Evolutionary conservation across 495 filamentous ascomycete species (phyloP).

Genomic region (Xylaria scruposa): DNA sequence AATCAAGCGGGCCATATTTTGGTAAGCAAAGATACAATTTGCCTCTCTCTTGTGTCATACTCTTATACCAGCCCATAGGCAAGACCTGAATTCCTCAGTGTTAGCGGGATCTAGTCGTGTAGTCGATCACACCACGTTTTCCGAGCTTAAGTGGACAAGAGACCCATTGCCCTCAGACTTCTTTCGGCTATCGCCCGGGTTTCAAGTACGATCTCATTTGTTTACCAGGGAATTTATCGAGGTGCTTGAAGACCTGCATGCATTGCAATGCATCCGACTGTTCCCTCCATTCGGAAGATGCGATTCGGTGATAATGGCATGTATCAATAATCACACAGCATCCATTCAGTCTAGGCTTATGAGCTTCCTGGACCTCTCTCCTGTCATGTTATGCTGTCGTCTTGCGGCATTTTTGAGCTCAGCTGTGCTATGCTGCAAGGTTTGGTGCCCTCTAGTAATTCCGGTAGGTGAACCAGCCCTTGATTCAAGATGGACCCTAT

Average conservation of each 20-base stretch:
- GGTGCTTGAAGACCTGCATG: conserved; percentile 19
- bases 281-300: neutral
- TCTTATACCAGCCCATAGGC: conserved; percentile 32
- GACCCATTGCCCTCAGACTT: conserved; percentile 34
- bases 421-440: conserved; percentile 45
- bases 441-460: conserved; percentile 42
- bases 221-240: neutral
- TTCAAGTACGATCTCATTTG: conserved; percentile 25
- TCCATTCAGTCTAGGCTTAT: conserved; percentile 47
- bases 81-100: conserved; percentile 46
- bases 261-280: conserved; percentile 9
- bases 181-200: conserved; percentile 40
- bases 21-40: conserved; percentile 33
- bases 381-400: conserved; percentile 40
- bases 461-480: conserved; percentile 24
- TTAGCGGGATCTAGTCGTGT: conserved; percentile 42
- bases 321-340: conserved; percentile 47
- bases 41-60: neutral
- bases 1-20: conserved; percentile 51
- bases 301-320: conserved; percentile 34
- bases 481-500: neutral
- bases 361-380: conserved; percentile 29
- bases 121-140: conserved; percentile 47
- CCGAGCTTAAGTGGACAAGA: conserved; percentile 46
- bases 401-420: conserved; percentile 47